Percentiles rank a stretch among this genome's conserved stretches.
phyloP scores from a whole-genome alignment of 371 early-diverging fungal species.

The Lichtheimia ramosa region DNA sequence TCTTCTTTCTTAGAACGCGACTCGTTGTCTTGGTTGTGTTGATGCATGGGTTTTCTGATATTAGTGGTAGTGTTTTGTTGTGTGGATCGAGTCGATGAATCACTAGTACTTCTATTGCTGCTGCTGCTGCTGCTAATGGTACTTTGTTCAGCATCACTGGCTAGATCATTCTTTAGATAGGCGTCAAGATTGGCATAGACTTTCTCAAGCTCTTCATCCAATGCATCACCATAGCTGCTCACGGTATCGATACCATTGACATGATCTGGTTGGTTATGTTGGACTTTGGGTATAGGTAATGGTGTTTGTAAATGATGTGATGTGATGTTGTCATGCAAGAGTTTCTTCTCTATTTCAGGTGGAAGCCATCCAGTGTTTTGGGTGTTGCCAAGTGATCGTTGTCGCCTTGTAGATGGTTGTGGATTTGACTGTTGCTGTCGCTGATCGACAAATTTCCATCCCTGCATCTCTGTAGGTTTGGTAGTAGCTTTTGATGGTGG shows the following conservation, averaged over 20 bases:
- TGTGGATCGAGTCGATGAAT: neutral
- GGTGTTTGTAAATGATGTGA: neutral
- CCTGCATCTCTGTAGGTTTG: neutral
- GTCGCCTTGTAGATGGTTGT: neutral
- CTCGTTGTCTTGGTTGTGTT: neutral
- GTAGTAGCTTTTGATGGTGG: neutral
- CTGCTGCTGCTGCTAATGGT: neutral
- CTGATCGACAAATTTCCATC: neutral
- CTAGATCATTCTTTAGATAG: neutral
- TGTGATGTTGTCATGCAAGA: no score
- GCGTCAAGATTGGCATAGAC: conserved; percentile 4
- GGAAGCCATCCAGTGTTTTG: no score
- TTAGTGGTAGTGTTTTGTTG: no score
- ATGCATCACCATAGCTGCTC: conserved; percentile 6
- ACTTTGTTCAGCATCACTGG: neutral
- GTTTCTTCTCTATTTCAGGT: no score
- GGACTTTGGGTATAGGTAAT: conserved; percentile 3
- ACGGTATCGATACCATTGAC: conserved; percentile 4
- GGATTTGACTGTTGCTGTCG: neutral
- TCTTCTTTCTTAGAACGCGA: neutral
- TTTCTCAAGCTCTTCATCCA: conserved; percentile 9
- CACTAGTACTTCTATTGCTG: neutral
- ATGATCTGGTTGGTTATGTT: neutral
- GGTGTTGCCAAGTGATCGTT: neutral
- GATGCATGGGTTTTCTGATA: neutral